These are phyloP conservation scores for Pharnaceum exiguum DNA, from an alignment of 148 eudicot genomes.

Conservation along the genomic window DNA sequence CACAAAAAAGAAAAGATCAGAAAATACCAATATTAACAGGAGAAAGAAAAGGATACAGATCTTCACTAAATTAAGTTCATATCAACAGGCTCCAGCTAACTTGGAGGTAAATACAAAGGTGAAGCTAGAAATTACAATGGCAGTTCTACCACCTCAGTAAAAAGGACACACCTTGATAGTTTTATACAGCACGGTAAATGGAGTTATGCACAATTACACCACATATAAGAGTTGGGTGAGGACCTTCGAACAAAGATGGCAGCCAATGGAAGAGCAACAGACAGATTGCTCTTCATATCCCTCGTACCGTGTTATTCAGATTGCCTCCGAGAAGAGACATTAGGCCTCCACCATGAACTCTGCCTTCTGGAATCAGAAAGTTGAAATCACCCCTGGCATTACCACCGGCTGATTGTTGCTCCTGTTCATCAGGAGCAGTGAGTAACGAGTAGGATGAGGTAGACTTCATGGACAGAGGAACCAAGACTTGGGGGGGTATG, in stretches of 20 bases:
- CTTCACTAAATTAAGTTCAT: no score
- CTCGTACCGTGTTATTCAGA: constrained; percentile 48
- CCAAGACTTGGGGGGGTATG: constrained; percentile 83
- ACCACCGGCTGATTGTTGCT: constrained; percentile 16
- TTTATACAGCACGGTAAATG: no score
- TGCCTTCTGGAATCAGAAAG: constrained; percentile 58
- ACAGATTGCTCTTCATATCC: constrained; percentile 26
- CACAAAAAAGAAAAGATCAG: no score
- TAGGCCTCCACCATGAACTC: constrained; percentile 93
- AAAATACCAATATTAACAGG: no score
- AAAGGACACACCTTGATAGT: no score
- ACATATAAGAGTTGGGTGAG: constrained; percentile 7
- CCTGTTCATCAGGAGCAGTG: constrained; percentile 24
- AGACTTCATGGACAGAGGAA: constrained; percentile 88
- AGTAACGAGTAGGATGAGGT: constrained; percentile 31
- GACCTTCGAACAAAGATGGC: background rate
- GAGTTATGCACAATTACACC: constrained; percentile 29
- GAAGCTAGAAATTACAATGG: no score
- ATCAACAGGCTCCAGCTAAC: no score
- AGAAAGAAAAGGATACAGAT: no score
- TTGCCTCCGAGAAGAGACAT: constrained; percentile 74
- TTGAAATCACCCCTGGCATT: constrained; percentile 19
- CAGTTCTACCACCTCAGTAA: constrained; percentile 6
- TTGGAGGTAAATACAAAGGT: no score
- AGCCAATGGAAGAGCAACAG: background rate